Evolutionary conservation across 805 yeast genomes (phyloP), one percentile per base, ranked within the genome.

Genomic region (Nakazawaea peltata): DNA sequence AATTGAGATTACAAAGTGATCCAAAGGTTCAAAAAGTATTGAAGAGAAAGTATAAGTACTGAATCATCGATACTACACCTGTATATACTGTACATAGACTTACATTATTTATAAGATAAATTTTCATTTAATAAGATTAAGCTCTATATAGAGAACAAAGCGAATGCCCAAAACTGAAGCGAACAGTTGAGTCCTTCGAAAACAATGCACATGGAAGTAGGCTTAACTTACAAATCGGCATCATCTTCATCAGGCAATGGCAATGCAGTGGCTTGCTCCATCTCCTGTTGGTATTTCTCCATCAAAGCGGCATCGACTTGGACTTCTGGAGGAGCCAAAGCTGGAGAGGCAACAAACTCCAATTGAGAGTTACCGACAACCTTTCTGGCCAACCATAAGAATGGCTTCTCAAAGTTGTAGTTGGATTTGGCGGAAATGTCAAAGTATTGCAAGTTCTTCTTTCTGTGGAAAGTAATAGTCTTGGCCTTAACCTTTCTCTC

Each of bases 161-260:
- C n/a, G n/a, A n/a, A n/a, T n/a, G n/a, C n/a, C n/a, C n/a, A n/a
- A n/a, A n/a, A n/a, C n/a, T n/a, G n/a, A n/a, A n/a, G n/a, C n/a
- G n/a, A n/a, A n/a, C n/a, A n/a, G n/a, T n/a, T n/a, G n/a, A n/a
- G n/a, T n/a, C n/a, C n/a, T n/a, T n/a, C n/a, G n/a, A n/a, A n/a
- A n/a, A n/a, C n/a, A n/a, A n/a, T 22, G 24, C 11, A 22, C 24
- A 9, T 22, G 24, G 24, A n/a, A n/a, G n/a, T n/a, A n/a, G n/a
- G n/a, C n/a, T n/a, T 6, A 6, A 7, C 29, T 17, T 86, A 92
- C 71, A 92, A 83, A 69, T 92, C 99, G 59, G 96, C 97, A 60
- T 92, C 99, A 64, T 92, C 99, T 74, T 92, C 99, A 71, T 92
- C 99, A 51, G 99, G 99, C 66, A 92, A 81, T 65, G 99, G 98